Evolutionary conservation across 306 rosid species (phyloP), one percentile per base, ranked within the genome.

Genomic region (Morella rubra): DNA sequence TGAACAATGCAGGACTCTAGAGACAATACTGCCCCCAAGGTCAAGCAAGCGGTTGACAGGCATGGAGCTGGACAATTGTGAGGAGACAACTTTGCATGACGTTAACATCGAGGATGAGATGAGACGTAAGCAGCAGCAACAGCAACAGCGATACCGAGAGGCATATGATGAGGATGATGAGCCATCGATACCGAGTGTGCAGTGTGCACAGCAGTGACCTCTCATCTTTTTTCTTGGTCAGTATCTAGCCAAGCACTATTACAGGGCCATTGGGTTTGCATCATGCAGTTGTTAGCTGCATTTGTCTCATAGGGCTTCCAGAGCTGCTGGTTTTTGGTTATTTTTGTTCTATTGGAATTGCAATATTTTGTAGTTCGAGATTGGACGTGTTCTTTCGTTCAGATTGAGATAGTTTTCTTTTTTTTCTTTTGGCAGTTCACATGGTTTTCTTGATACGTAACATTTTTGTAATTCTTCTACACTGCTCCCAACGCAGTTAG

Each of bases 121-220:
- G 89, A 78, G 70, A 69, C 79, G 92, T 56, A 91, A 81, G 85
- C 84, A 77, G 81, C 93, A 77, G 82, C 93, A 79, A 45, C 93
- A 77, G 82, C 91, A 77, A 46, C 89, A 89, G 5, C 89, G 69
- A 5, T 52, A 59, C 60, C 91, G 68, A 0, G 96, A 87, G 79
- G 85, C 89, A 27, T 87, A 87, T 47, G 93, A 91, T 60, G 93
- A 87, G 2, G 93, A 89, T 3, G 90, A 88, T 9, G 89, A 88
- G 45, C 74, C 81, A 19, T 79, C 91, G 4, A 66, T 45, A 82
- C 87, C 84, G 0, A 84, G 88, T 14, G 88, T 91, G 76, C 96
- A 87, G 68, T 91, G 93, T 78, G 90, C 93, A 52, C 93, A 91
- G 76, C 93, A 89, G 87, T 91, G 72, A 84, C 46, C 71, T 50